A percentile compares a stretch with the other conserved stretches of the same genome.
Conservation (phyloP, 2,329 filamentous ascomycete genomes). For the Phyllosticta ampelicida region DNA sequence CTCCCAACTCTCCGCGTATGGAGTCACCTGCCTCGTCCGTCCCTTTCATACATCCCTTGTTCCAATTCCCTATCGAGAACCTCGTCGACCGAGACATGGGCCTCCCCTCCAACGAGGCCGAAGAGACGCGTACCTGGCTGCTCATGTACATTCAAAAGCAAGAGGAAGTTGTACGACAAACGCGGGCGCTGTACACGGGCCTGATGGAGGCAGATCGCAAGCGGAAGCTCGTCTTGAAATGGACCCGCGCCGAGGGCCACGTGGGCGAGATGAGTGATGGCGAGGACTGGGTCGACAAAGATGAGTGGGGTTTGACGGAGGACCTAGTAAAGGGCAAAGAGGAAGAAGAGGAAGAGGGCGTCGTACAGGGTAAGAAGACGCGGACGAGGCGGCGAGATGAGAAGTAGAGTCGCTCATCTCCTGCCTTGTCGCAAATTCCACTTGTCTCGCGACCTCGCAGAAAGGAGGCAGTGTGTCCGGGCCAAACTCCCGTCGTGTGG, state of each 20-base stretch:
- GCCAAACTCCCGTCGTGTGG: too few relatives aligned
- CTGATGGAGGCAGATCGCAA: slow-evolving; percentile 62
- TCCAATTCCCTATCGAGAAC: slow-evolving; percentile 51
- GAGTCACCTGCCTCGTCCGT: slow-evolving; percentile 32
- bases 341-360: slow-evolving; percentile 56
- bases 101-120: slow-evolving; percentile 62
- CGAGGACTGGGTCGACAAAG: slow-evolving; percentile 80
- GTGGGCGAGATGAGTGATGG: slow-evolving; percentile 72
- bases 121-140: slow-evolving; percentile 63
- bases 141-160: slow-evolving; percentile 76
- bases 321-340: slow-evolving; percentile 73
- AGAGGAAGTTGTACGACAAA: slow-evolving; percentile 67
- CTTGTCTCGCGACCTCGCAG: too few relatives aligned
- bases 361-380: slow-evolving; percentile 39
- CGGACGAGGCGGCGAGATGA: slow-evolving; percentile 17
- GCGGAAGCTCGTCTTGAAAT: slow-evolving; percentile 59
- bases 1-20: slow-evolving; percentile 14
- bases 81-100: slow-evolving; percentile 60
- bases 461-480: too few relatives aligned
- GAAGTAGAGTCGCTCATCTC: background rate
- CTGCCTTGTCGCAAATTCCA: too few relatives aligned
- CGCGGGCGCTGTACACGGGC: slow-evolving; percentile 56
- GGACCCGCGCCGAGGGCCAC: slow-evolving; percentile 71
- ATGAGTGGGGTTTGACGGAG: slow-evolving; percentile 65
- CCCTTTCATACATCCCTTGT: slow-evolving; percentile 63